Evolutionary conservation across 495 filamentous ascomycete species (phyloP).

Genomic region (Penicillium arizonense): DNA sequence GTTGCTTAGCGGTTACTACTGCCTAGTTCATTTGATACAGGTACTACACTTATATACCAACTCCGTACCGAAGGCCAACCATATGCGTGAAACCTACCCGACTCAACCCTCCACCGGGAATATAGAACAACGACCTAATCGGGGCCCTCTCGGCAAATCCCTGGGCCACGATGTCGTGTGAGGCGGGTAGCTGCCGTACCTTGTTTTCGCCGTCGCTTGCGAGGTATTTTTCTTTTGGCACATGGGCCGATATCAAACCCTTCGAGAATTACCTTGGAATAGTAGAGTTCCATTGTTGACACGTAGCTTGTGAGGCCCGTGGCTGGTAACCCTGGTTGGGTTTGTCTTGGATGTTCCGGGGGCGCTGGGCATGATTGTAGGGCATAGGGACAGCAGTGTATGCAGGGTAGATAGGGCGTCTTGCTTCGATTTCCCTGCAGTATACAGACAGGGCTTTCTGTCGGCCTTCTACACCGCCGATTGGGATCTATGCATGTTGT

Average conservation of each 20-base stretch:
- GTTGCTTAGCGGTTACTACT: too few species aligned
- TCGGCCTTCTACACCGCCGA: too few species aligned
- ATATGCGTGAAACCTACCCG: too few species aligned
- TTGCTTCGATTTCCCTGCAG: too few species aligned
- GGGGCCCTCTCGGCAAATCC: background rate
- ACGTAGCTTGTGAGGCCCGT: conserved; percentile 44
- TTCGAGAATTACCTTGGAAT: conserved; percentile 57
- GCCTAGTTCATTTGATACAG: too few species aligned
- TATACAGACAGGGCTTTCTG: too few species aligned
- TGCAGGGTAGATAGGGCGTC: too few species aligned
- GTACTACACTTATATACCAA: too few species aligned
- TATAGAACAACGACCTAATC: conserved; percentile 66
- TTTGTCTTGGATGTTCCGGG: conserved; percentile 1
- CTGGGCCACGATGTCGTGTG: conserved; percentile 4
- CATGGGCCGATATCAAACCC: conserved; percentile 66
- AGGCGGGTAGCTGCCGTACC: conserved; percentile 43
- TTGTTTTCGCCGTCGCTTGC: conserved; percentile 54
- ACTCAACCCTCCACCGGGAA: conserved; percentile 37
- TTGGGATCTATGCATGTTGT: too few species aligned
- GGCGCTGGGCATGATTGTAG: background rate
- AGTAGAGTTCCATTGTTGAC: conserved; percentile 51
- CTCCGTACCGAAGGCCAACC: too few species aligned
- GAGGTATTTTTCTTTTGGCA: conserved; percentile 67
- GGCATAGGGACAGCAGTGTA: too few species aligned
- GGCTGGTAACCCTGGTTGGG: conserved; percentile 44